Evolutionary conservation across 2,329 filamentous ascomycete genomes (phyloP).

Genomic region (Colletotrichum graminicola): DNA sequence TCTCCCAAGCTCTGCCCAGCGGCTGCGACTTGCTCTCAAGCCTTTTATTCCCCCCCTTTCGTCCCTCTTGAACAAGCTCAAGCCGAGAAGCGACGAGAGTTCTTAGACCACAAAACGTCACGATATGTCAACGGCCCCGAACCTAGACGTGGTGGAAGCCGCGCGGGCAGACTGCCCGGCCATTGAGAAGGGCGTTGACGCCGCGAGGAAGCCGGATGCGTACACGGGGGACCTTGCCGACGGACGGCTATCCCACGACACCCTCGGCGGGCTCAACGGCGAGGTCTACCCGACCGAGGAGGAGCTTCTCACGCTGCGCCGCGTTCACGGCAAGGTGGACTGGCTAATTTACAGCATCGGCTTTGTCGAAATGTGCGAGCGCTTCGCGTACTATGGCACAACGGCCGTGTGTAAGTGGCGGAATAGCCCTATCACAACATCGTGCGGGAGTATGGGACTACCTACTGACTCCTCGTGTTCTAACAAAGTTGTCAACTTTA

Average conservation of each 20-base stretch:
- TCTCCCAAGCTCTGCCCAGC: background rate
- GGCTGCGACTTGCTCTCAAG: background rate
- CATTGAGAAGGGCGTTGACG: constrained; percentile 35
- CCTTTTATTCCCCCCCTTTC: background rate
- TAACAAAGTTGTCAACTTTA: constrained; percentile 65
- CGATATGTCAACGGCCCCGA: constrained; percentile 37
- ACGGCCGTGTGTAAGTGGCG: constrained; percentile 66
- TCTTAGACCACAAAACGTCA: background rate
- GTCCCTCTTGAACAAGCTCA: background rate
- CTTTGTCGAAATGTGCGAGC: constrained; percentile 74
- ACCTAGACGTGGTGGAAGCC: constrained; percentile 36
- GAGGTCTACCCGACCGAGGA: constrained; percentile 65
- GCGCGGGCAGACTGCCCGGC: constrained; percentile 30
- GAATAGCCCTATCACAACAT: background rate
- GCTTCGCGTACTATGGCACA: constrained; percentile 75
- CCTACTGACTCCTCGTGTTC: constrained; percentile 54
- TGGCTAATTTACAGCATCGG: constrained; percentile 70
- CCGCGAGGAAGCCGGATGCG: background rate
- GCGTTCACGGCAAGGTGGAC: constrained; percentile 65
- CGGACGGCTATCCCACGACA: background rate
- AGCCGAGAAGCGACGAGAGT: background rate
- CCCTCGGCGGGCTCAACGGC: constrained; percentile 25
- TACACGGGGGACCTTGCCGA: constrained; percentile 21
- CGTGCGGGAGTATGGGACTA: too few species aligned
- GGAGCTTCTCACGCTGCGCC: constrained; percentile 64